Percentiles rank a stretch among this genome's conserved stretches.
phyloP scores from a whole-genome alignment of 177 flowering plant species.

The Tripterygium wilfordii region DNA sequence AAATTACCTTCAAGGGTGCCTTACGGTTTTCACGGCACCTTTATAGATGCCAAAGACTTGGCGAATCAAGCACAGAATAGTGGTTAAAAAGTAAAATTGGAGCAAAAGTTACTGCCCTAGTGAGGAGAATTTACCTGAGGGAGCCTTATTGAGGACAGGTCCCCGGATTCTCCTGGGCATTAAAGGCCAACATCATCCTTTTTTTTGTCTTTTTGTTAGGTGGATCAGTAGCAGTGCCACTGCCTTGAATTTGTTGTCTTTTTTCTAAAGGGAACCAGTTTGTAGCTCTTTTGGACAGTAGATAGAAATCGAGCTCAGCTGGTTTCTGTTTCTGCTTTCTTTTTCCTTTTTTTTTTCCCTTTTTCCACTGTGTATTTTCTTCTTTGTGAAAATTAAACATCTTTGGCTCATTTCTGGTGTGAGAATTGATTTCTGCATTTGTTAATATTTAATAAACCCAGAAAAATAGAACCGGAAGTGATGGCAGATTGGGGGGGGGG shows the following conservation, averaged over 20 bases:
- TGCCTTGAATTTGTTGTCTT: not conserved
- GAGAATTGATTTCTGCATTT: too few relatives aligned
- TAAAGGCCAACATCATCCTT: conserved; percentile 3
- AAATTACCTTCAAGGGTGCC: conserved; percentile 81
- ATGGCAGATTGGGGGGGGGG: too few relatives aligned
- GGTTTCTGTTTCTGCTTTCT: conserved; percentile 27
- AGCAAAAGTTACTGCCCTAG: not conserved
- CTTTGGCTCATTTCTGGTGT: too few relatives aligned
- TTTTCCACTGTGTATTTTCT: not conserved
- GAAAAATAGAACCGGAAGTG: too few relatives aligned
- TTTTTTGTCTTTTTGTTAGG: conserved; percentile 8
- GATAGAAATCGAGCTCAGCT: conserved; percentile 49
- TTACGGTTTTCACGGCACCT: conserved; percentile 91
- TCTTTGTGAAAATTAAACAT: not conserved
- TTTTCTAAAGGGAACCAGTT: conserved; percentile 23
- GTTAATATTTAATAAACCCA: too few relatives aligned
- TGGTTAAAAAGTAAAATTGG: too few relatives aligned
- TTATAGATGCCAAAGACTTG: conserved; percentile 50
- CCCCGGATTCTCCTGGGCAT: conserved; percentile 47
- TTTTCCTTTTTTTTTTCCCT: not conserved
- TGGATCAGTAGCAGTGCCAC: too few relatives aligned
- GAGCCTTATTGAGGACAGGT: conserved; percentile 30
- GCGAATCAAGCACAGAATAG: conserved; percentile 31
- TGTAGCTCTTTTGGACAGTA: conserved; percentile 43
- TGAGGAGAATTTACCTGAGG: conserved; percentile 38